These are phyloP conservation scores for Senecio squalidus DNA, from an alignment of 140 eudicot genomes.

Conservation along the genomic window DNA sequence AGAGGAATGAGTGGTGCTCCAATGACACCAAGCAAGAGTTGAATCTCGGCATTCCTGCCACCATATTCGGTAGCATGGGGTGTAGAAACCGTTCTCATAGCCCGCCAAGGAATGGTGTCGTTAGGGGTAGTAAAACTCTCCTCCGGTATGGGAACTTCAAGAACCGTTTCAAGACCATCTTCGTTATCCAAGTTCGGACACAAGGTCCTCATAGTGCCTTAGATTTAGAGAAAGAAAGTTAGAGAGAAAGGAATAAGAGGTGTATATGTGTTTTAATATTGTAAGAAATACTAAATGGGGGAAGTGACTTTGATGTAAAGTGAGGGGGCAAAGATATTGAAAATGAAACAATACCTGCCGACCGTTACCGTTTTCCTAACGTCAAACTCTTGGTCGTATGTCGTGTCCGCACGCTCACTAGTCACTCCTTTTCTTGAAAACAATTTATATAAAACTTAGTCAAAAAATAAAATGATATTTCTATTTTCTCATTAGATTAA, in stretches of 20 bases:
- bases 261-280: conserved; percentile 11
- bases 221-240: neutral
- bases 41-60: conserved; percentile 49
- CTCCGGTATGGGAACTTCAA: conserved; percentile 90
- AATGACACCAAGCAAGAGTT: conserved; percentile 76
- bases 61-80: conserved; percentile 29
- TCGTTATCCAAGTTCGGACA: conserved; percentile 70
- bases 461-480: too few species aligned
- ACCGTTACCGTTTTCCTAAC: conserved; percentile 45
- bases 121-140: conserved; percentile 38
- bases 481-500: too few species aligned
- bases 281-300: neutral
- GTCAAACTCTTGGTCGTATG: conserved; percentile 41
- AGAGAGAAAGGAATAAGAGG: neutral
- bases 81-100: conserved; percentile 38
- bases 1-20: conserved; percentile 92
- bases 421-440: neutral
- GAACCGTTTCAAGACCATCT: conserved; percentile 83
- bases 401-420: conserved; percentile 72
- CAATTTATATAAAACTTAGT: too few species aligned
- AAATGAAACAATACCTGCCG: conserved; percentile 37
- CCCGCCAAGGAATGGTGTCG: conserved; percentile 37
- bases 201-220: conserved; percentile 59
- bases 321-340: conserved; percentile 27
- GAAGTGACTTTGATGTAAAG: conserved; percentile 38